Base-by-base conservation (phyloP, 83 land plant species). In the Picea engelmannii region DNA sequence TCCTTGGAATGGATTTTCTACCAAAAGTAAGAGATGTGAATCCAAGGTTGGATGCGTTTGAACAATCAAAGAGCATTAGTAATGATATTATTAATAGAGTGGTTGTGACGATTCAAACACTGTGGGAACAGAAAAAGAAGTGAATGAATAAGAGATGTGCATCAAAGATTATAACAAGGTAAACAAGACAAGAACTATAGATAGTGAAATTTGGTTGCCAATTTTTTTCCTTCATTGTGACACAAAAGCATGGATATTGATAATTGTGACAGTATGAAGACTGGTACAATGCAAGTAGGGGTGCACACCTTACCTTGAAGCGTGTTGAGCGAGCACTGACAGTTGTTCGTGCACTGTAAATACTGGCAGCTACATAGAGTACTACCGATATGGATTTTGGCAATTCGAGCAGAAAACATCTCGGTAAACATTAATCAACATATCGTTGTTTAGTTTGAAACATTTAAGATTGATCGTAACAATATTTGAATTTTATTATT, bases 101-200 rank as follows among this genome's bases (percentile, higher is more conserved):
- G 80, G 89, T 44, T 18, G 49, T 74, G 68, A 84, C 82, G 16
- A 85, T 90, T 24, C 55, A 83, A 24, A 81, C 81, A 23, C 62
- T 95, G 84, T 78, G 85, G 55, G 95, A 86, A 62, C 80, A 88
- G 62, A 95, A 93, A 68, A 81, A 87, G 68, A 86, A 91, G 79
- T 86, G 95, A 74, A 91, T 95, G 95, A 96, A 76, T 99, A 98
- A 66, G 99, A 98, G 81, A 78, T 82, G 44, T 98, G 99, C 99
- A 93, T 98, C 59, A 99, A 98, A 80, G 99, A 98, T 78, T 98
- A 98, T 76, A 96, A 94, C 81, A 92, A 91, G 93, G 99, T 96
- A 73, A 40, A 13, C 17, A 58, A 13, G 60, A 58, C 60, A 38
- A 66, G 4, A 20, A 40, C 7, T 79, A 21, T n/a, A n/a, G 23